Evolutionary conservation across 495 filamentous ascomycete species (phyloP).

Genomic region (Trichoderma erinaceum): DNA sequence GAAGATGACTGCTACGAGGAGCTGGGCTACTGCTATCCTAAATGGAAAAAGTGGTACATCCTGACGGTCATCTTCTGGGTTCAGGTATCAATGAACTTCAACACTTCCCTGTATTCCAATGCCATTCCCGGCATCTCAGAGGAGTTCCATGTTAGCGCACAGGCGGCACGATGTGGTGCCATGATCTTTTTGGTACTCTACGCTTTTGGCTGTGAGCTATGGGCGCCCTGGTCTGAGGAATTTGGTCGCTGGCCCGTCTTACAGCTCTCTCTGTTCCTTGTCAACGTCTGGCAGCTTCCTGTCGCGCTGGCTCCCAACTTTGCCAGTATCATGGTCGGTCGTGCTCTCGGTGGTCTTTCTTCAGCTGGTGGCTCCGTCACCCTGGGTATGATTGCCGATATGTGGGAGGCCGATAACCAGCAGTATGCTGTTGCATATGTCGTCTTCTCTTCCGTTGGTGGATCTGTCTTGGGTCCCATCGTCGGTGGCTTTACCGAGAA

Average conservation of each 20-base stretch:
- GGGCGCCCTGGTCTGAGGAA: conserved; percentile 79
- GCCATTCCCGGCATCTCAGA: conserved; percentile 54
- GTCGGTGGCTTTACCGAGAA: conserved; percentile 70
- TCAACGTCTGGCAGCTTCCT: conserved; percentile 71
- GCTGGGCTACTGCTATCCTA: conserved; percentile 58
- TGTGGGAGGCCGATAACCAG: conserved; percentile 69
- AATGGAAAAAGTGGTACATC: conserved; percentile 71
- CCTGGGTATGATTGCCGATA: conserved; percentile 75
- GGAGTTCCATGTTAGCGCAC: conserved; percentile 56
- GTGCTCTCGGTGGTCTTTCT: conserved; percentile 62
- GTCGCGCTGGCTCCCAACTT: conserved; percentile 67
- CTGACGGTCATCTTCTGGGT: conserved; percentile 68
- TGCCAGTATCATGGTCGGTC: conserved; percentile 56
- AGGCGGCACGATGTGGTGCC: conserved; percentile 60
- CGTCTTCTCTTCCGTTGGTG: conserved; percentile 69
- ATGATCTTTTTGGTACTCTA: conserved; percentile 68
- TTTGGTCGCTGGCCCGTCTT: conserved; percentile 68
- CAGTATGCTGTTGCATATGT: conserved; percentile 69
- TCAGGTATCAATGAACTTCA: conserved; percentile 83
- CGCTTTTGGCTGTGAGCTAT: conserved; percentile 75
- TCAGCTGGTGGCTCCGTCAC: conserved; percentile 76
- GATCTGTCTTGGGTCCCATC: conserved; percentile 70
- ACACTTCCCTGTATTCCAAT: conserved; percentile 67
- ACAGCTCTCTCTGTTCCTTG: conserved; percentile 60
- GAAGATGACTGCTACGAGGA: conserved; percentile 59